A percentile compares a stretch with the other conserved stretches of the same genome.
These are phyloP conservation scores for Sclerotinia borealis DNA, from an alignment of 2,329 filamentous ascomycete species.

Conservation along the genomic window DNA sequence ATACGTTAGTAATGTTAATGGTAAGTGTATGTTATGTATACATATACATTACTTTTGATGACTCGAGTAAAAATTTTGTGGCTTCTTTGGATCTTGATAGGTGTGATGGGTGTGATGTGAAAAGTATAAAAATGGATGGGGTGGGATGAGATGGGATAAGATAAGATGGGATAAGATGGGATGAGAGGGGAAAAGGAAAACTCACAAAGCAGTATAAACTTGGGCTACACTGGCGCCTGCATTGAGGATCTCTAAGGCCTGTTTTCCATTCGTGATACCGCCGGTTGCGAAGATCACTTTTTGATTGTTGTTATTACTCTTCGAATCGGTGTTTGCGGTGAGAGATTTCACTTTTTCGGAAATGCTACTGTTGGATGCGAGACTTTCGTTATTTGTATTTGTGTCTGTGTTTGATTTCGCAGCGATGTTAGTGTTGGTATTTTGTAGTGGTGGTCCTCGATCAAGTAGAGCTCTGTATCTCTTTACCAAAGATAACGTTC, in stretches of 20 bases:
- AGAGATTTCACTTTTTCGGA: constrained; percentile 30
- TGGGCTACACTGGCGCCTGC: constrained; percentile 88
- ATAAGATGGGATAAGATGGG: too few relatives aligned
- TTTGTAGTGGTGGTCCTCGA: constrained; percentile 35
- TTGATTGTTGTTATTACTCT: constrained; percentile 16
- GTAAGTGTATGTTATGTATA: not conserved
- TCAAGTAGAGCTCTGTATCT: constrained; percentile 70
- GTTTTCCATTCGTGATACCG: constrained; percentile 81
- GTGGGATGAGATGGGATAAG: too few relatives aligned
- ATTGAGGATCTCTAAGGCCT: constrained; percentile 76
- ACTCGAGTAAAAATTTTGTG: too few relatives aligned
- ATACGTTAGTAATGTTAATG: not conserved
- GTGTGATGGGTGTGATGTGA: too few relatives aligned
- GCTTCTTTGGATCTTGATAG: too few relatives aligned
- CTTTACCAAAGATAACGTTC: constrained; percentile 71
- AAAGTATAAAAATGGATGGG: too few relatives aligned
- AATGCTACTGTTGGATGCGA: constrained; percentile 33
- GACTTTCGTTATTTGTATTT: constrained; percentile 31
- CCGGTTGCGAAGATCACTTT: constrained; percentile 93
- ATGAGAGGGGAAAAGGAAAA: not conserved
- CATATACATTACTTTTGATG: too few relatives aligned
- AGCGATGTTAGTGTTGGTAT: too few relatives aligned
- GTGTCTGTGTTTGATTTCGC: too few relatives aligned
- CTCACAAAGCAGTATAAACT: constrained; percentile 70
- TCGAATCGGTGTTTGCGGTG: not conserved